Conservation (phyloP, 2,329 filamentous ascomycete genomes). For the Pseudopyricularia javanii region DNA sequence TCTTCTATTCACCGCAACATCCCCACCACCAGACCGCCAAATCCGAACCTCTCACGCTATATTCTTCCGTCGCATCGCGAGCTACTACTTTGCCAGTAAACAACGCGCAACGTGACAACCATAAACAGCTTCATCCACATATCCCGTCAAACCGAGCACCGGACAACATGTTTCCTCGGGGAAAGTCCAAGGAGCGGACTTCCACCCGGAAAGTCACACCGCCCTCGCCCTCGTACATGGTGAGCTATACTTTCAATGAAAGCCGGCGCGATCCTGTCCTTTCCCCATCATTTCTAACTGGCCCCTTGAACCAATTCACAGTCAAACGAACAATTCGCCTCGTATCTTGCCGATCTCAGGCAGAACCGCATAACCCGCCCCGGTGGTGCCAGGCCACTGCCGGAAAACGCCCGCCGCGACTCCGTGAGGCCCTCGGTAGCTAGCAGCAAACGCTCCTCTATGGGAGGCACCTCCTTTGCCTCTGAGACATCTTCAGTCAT, state of each 20-base stretch:
- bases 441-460: constrained; percentile 12
- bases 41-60: too few species aligned
- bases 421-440: constrained; percentile 18
- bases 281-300: too few species aligned
- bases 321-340: constrained; percentile 53
- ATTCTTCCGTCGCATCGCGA: background rate
- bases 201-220: constrained; percentile 42
- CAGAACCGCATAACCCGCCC: constrained; percentile 55
- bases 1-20: background rate
- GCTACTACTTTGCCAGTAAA: background rate
- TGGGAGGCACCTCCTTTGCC: constrained; percentile 13
- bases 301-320: too few species aligned
- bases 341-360: constrained; percentile 60
- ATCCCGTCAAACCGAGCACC: background rate
- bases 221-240: constrained; percentile 51
- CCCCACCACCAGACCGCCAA: background rate
- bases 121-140: background rate
- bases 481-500: constrained; percentile 13
- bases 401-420: constrained; percentile 20
- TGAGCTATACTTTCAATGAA: background rate
- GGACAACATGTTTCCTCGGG: constrained; percentile 17
- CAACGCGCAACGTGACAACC: background rate
- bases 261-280: too few species aligned
- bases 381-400: constrained; percentile 56
- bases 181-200: constrained; percentile 19